Percentiles rank a stretch among this genome's conserved stretches.
phyloP scores from a whole-genome alignment of 805 yeast genomes.

The Saccharomycopsis guyanensis region DNA sequence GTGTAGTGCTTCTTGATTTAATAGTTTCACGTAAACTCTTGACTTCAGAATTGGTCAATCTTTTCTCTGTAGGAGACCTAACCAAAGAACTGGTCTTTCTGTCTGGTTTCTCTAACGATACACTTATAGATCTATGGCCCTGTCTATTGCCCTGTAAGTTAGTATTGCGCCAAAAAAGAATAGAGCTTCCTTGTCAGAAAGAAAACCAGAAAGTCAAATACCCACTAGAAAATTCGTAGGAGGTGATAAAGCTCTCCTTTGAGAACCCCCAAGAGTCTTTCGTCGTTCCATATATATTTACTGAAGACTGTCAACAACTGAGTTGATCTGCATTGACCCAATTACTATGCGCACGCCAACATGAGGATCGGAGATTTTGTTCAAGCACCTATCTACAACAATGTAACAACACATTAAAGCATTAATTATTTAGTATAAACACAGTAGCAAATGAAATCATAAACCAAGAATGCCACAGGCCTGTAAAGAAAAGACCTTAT shows the following conservation, averaged over 20 bases:
- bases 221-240: slow-evolving; percentile 1
- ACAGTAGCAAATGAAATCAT: neutral
- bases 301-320: too few species aligned
- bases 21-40: neutral
- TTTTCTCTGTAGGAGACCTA: neutral
- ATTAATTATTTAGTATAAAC: neutral
- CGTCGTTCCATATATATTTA: slow-evolving; percentile 4
- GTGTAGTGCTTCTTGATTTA: too few species aligned
- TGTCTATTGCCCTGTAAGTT: neutral
- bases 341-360: too few species aligned
- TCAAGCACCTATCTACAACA: too few species aligned
- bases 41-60: neutral
- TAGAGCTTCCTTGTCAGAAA: too few species aligned
- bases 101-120: neutral
- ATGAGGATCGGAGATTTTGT: too few species aligned
- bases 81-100: neutral
- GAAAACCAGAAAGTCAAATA: too few species aligned
- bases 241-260: slow-evolving; percentile 1
- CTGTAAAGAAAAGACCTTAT: neutral
- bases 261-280: neutral
- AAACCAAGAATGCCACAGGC: neutral
- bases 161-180: too few species aligned
- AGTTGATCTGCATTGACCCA: too few species aligned
- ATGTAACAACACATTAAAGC: too few species aligned
- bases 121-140: neutral